These are phyloP conservation scores for Aspergillus sp. DNA, from an alignment of 2,329 filamentous ascomycete species.

Conservation along the genomic window DNA sequence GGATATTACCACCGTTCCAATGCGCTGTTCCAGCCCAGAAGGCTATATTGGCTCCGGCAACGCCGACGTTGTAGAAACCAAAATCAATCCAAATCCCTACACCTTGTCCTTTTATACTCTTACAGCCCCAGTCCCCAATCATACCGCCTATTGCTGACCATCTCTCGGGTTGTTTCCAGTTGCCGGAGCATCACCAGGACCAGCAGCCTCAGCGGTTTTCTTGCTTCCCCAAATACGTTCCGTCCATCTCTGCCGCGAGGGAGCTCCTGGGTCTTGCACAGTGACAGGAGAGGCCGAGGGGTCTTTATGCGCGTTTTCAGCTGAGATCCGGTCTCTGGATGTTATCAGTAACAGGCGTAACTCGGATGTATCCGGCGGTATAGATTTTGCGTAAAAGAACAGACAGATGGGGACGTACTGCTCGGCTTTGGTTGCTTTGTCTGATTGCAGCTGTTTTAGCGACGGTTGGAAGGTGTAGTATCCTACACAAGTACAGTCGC, in stretches of 20 bases:
- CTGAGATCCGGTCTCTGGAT: neutral
- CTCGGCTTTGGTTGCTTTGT: constrained; percentile 12
- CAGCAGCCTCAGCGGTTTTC: neutral
- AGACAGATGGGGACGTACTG: too few species aligned
- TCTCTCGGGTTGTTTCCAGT: neutral
- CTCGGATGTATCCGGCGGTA: too few species aligned
- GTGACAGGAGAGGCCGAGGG: neutral
- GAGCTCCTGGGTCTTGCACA: neutral
- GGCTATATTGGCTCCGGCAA: too few species aligned
- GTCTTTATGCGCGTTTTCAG: neutral
- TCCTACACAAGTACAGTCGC: constrained; percentile 15
- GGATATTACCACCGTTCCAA: too few species aligned
- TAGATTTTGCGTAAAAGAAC: too few species aligned
- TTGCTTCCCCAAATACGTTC: neutral
- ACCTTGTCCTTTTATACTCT: too few species aligned
- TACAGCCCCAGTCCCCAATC: too few species aligned
- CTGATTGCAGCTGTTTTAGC: constrained; percentile 26
- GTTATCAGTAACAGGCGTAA: neutral
- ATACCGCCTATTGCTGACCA: too few species aligned
- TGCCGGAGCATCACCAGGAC: neutral
- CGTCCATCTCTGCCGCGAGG: neutral
- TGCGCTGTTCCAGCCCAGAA: too few species aligned
- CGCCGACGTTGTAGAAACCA: too few species aligned
- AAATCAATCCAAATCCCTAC: too few species aligned
- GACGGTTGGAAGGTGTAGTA: constrained; percentile 37